Evolutionary conservation across 495 filamentous ascomycete genomes (phyloP), one percentile per base, ranked within the genome.

Genomic region (Trichoderma orchidacearum): DNA sequence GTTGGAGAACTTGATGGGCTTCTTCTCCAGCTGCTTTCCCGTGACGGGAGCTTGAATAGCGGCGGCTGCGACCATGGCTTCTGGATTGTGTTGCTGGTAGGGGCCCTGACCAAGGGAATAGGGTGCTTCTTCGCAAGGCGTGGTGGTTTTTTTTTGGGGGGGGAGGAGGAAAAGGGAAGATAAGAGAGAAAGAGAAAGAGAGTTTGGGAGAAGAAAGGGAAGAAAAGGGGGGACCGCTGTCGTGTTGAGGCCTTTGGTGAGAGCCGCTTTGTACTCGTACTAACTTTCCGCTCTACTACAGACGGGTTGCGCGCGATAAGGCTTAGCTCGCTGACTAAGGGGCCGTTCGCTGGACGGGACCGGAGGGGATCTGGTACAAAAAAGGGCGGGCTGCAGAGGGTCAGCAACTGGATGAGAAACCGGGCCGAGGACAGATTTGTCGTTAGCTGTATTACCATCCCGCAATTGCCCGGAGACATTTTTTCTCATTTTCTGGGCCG

Each of bases 1-100:
- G 75, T 97, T 98, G 76, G 90, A 95, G 81, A 97, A 97, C 82
- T 95, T 97, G 80, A 98, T 84, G 60, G 94, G 94, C 83, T 98
- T 97, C 86, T 96, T 97, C 85, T 96, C 90, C 63, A 91, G 75
- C 75, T 70, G 77, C 27, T 63, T 61, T 25, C 66, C 69, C 64
- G 70, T 66, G 61, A 69, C 51, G 65, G 79, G 75, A 62, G 77
- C 68, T 71, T 75, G 72, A 66, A 77, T 72, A 68, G 81, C 75
- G 68, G 75, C 68, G 66, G 64, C 66, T 58, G 75, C 69, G 66
- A 81, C 80, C 82, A 85, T 85, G 66, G 65, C 70, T 68, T 54
- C 64, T 57, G 66, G 64, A 30, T 30, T 60, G 62, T 72, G 68
- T 71, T 69, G 69, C 67, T 61, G 68, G 76, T 79, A 74, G 74